These are phyloP conservation scores for Ochromonadaceae sp. DNA, from an alignment of 352 stramenopile species.

Conservation along the genomic window DNA sequence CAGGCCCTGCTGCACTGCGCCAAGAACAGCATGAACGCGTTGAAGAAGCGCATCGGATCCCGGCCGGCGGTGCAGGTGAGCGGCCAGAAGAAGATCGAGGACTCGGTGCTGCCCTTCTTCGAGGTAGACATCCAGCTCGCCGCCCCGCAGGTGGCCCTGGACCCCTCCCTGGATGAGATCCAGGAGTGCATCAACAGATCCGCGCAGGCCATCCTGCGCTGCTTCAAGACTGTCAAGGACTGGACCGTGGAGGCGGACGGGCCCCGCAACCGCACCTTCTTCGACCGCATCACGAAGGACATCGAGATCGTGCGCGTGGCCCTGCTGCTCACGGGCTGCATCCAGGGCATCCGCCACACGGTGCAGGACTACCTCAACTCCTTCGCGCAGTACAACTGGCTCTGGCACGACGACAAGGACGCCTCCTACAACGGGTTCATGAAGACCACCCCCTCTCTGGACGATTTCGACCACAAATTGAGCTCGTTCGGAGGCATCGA, in stretches of 20 bases:
- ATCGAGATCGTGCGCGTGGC: slow-evolving; percentile 95
- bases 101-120: slow-evolving; percentile 89
- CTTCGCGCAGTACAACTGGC: slow-evolving; percentile 88
- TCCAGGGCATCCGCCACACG: slow-evolving; percentile 90
- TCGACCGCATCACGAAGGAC: slow-evolving; percentile 93
- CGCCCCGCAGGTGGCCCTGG: slow-evolving; percentile 72
- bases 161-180: slow-evolving; percentile 89
- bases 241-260: slow-evolving; percentile 46
- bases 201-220: slow-evolving; percentile 85
- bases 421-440: slow-evolving; percentile 80
- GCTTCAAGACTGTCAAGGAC: slow-evolving; percentile 86
- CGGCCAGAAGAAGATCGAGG: slow-evolving; percentile 32
- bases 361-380: slow-evolving; percentile 88
- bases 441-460: slow-evolving; percentile 74
- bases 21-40: slow-evolving; percentile 92
- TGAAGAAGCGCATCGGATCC: slow-evolving; percentile 92
- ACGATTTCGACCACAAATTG: slow-evolving; percentile 91
- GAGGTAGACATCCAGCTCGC: slow-evolving; percentile 89
- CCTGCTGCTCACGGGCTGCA: slow-evolving; percentile 84
- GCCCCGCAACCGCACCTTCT: slow-evolving; percentile 60
- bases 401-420: slow-evolving; percentile 95
- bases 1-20: slow-evolving; percentile 81
- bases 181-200: slow-evolving; percentile 93
- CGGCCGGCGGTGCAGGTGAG: slow-evolving; percentile 26
- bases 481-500: slow-evolving; percentile 86